Percentiles rank a stretch among this genome's conserved stretches.
Conservation (phyloP, 345 rosid genomes). For the Moricandia moricandioides region DNA sequence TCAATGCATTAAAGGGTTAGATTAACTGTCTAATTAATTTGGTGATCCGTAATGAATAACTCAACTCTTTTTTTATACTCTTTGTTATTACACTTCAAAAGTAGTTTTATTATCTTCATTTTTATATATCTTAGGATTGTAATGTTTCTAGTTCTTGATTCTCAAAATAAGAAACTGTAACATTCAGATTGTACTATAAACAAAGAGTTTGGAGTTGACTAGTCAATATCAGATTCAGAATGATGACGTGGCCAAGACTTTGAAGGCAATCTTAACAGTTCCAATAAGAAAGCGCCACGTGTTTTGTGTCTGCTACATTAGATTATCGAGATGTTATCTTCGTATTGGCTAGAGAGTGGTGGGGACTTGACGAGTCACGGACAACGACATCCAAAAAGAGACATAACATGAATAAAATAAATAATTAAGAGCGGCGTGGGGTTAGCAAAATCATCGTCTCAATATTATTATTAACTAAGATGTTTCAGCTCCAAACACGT, state of each 20-base stretch:
- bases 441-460: conserved; percentile 27
- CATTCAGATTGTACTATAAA: neutral
- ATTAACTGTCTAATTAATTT: conserved; percentile 2
- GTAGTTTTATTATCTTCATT: too few relatives aligned
- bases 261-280: neutral
- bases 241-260: conserved; percentile 17
- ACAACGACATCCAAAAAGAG: neutral
- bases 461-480: too few relatives aligned
- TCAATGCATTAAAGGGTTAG: neutral
- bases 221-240: neutral
- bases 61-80: neutral
- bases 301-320: neutral
- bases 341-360: conserved; percentile 20
- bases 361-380: neutral
- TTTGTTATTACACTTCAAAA: too few relatives aligned
- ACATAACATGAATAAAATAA: too few relatives aligned
- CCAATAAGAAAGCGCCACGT: conserved; percentile 9
- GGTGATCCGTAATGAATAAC: conserved; percentile 20
- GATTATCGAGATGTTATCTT: neutral
- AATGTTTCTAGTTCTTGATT: neutral
- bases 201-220: neutral
- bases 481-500: conserved; percentile 20
- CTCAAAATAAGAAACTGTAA: neutral
- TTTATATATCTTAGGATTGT: too few relatives aligned
- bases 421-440: conserved; percentile 24